Conservation (phyloP, 2,329 filamentous ascomycete genomes). For the Aureobasidium pullulans region DNA sequence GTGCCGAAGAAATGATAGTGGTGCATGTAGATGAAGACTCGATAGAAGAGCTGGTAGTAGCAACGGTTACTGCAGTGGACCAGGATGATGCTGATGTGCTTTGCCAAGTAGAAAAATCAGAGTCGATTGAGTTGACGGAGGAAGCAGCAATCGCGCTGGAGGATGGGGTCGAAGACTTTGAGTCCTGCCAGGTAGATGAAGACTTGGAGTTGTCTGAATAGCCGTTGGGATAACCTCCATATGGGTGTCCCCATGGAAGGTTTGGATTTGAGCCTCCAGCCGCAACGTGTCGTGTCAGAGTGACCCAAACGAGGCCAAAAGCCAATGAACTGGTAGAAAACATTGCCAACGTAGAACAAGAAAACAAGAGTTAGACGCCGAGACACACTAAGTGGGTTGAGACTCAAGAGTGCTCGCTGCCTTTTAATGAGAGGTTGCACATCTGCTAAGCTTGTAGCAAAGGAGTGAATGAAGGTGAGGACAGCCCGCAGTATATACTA, state of each 20-base stretch:
- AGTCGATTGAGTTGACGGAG: background rate
- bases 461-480: background rate
- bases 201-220: background rate
- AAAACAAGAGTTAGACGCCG: constrained; percentile 1
- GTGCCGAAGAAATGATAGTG: background rate
- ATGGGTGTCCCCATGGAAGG: background rate
- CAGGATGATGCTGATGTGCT: background rate
- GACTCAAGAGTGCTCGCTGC: background rate
- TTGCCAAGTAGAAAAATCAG: background rate
- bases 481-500: constrained; percentile 5
- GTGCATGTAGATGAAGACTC: background rate
- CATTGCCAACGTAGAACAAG: background rate
- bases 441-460: background rate
- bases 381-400: background rate
- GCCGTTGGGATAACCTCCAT: background rate
- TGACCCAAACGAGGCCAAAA: background rate
- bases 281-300: background rate
- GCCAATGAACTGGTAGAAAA: background rate
- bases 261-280: background rate
- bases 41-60: background rate
- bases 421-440: constrained; percentile 2
- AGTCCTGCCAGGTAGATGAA: background rate
- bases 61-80: background rate
- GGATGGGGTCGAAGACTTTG: background rate
- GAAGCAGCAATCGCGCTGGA: background rate